Evolutionary conservation across 1,284 basidiomycete genomes (phyloP).

Genomic region (Laetiporus sulphureus): DNA sequence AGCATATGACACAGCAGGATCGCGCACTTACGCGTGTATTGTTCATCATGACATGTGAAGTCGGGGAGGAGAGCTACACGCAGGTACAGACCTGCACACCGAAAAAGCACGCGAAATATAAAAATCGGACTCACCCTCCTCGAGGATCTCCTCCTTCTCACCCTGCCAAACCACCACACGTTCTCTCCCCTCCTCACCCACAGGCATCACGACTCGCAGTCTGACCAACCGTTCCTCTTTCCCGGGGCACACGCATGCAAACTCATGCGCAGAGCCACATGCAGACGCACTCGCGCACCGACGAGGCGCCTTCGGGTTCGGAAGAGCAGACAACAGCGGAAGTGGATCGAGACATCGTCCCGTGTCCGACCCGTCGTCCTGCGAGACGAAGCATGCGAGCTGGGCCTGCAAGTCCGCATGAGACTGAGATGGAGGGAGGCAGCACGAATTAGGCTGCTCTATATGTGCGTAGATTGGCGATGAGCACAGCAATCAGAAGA

Average conservation of each 20-base stretch:
- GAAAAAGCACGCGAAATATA: too few relatives aligned
- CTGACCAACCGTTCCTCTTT: conserved; percentile 42
- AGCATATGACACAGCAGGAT: too few relatives aligned
- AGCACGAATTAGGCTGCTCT: conserved; percentile 18
- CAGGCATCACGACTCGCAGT: too few relatives aligned
- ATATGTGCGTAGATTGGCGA: too few relatives aligned
- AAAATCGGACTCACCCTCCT: conserved; percentile 52
- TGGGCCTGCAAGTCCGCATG: conserved; percentile 17
- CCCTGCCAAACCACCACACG: conserved; percentile 60
- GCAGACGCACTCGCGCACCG: conserved; percentile 14
- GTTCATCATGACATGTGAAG: too few relatives aligned
- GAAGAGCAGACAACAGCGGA: too few relatives aligned
- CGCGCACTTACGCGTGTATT: too few relatives aligned
- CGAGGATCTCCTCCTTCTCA: conserved; percentile 55
- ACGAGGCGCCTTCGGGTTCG: too few relatives aligned
- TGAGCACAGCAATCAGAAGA: too few relatives aligned
- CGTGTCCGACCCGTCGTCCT: conserved; percentile 28
- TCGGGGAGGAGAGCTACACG: too few relatives aligned
- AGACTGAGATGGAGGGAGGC: conserved; percentile 20
- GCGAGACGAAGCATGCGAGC: conserved; percentile 33
- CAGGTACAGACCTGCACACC: too few relatives aligned
- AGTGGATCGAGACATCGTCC: conserved; percentile 31
- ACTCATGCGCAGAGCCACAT: conserved; percentile 30
- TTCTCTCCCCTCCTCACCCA: too few relatives aligned
- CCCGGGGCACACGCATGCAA: conserved; percentile 47